phyloP scores from a whole-genome alignment of 2,329 filamentous ascomycete species.

The Gnomoniopsis sp. region DNA sequence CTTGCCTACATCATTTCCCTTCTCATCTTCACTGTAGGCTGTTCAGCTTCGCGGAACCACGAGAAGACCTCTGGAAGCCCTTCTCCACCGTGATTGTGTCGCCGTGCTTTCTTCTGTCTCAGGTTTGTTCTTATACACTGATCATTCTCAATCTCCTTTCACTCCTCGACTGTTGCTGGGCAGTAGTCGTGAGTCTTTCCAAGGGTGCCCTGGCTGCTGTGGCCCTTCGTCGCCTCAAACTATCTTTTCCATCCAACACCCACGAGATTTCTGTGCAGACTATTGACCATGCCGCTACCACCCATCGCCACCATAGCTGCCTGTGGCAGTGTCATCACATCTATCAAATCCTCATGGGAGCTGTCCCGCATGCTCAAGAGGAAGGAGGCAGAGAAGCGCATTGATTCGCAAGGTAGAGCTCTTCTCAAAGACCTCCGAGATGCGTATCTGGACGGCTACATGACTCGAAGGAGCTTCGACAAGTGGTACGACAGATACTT shows the following conservation, averaged over 20 bases:
- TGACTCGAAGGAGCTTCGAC: constrained; percentile 23
- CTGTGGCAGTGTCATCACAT: constrained; percentile 27
- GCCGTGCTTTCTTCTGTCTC: background rate
- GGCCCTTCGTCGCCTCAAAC: background rate
- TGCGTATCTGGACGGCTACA: constrained; percentile 20
- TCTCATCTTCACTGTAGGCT: background rate
- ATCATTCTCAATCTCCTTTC: background rate
- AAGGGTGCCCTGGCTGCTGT: background rate
- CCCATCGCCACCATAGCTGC: constrained; percentile 25
- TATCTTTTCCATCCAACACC: background rate
- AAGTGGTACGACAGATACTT: constrained; percentile 27
- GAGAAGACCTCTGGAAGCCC: background rate
- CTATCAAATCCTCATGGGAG: constrained; percentile 28
- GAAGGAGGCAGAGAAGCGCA: constrained; percentile 22
- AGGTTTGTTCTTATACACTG: constrained; percentile 12
- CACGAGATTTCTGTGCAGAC: background rate
- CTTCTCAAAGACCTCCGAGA: constrained; percentile 16
- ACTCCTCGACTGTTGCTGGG: background rate
- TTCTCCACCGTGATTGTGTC: background rate
- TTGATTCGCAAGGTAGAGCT: constrained; percentile 13
- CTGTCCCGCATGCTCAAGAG: constrained; percentile 26
- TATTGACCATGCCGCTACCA: constrained; percentile 22
- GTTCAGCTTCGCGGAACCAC: background rate
- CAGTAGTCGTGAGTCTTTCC: background rate
- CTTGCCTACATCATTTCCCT: background rate